A percentile compares a stretch with the other conserved stretches of the same genome.
Evolutionary conservation across 805 yeast genomes (phyloP).

Genomic region (Saccharomycopsis selenospora): DNA sequence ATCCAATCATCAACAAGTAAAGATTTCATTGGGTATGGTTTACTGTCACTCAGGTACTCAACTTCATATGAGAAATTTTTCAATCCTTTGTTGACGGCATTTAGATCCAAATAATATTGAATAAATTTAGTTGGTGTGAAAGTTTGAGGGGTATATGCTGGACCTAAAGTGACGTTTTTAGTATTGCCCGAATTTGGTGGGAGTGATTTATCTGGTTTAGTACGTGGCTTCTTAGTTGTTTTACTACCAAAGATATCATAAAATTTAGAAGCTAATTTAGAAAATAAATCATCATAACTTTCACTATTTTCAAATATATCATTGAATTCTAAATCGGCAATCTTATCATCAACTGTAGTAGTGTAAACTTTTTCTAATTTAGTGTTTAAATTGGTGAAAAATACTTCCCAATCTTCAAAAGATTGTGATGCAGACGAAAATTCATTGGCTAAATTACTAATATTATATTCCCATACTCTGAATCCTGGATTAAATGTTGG

Average conservation of each 20-base stretch:
- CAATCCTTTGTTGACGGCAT: conserved; percentile 37
- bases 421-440: background rate
- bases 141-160: conserved; percentile 64
- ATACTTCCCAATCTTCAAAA: conserved; percentile 50
- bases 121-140: conserved; percentile 68
- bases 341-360: conserved; percentile 26
- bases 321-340: conserved; percentile 21
- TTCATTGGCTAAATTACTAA: conserved; percentile 41
- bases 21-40: conserved; percentile 44
- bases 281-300: conserved; percentile 18
- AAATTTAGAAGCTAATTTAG: conserved; percentile 6
- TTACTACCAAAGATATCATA: conserved; percentile 21
- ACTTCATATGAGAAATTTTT: conserved; percentile 49
- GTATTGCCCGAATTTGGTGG: conserved; percentile 52
- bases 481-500: conserved; percentile 83
- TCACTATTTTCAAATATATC: conserved; percentile 5
- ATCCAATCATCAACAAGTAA: conserved; percentile 60
- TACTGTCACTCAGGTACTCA: conserved; percentile 64
- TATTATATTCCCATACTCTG: conserved; percentile 82
- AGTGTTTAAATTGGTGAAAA: conserved; percentile 43
- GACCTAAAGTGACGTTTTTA: conserved; percentile 48
- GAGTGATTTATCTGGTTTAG: conserved; percentile 46
- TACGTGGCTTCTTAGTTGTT: conserved; percentile 24
- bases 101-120: conserved; percentile 67
- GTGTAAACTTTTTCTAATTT: conserved; percentile 23